Conservation (phyloP, 768 basidiomycete species). For the Botryobasidium botryosum region DNA sequence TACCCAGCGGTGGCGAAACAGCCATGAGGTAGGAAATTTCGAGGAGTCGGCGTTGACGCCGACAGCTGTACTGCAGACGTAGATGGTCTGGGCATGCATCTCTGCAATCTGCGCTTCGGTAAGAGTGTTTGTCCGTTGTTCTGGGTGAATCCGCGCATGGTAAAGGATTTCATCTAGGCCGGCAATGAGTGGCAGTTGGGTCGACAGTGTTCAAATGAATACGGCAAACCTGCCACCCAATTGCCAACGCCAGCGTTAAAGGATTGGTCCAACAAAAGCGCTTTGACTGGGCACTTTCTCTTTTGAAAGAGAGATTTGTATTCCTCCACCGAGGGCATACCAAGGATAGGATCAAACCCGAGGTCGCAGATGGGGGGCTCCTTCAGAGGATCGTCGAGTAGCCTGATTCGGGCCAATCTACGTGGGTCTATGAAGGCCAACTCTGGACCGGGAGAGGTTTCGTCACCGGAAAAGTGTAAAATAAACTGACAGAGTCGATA, state of each 20-base stretch:
- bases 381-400: constrained; percentile 35
- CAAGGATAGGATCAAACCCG: constrained; percentile 62
- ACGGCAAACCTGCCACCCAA: constrained; percentile 51
- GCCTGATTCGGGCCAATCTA: constrained; percentile 50
- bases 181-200: not conserved
- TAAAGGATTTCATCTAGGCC: constrained; percentile 53
- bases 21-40: constrained; percentile 50
- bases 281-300: constrained; percentile 25
- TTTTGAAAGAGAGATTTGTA: constrained; percentile 5
- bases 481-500: constrained; percentile 7
- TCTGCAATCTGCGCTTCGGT: constrained; percentile 30
- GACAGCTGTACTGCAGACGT: constrained; percentile 45
- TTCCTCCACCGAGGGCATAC: constrained; percentile 30
- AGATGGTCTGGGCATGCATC: constrained; percentile 34
- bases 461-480: constrained; percentile 18
- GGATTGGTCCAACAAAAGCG: constrained; percentile 59
- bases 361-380: constrained; percentile 57
- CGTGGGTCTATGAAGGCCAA: constrained; percentile 60
- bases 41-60: constrained; percentile 50
- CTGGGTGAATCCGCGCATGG: constrained; percentile 56
- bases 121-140: constrained; percentile 43
- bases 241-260: constrained; percentile 73
- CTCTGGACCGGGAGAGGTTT: constrained; percentile 25
- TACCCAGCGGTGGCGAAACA: constrained; percentile 57
- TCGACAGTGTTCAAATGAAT: not conserved